Percentiles rank a stretch among this genome's conserved stretches.
phyloP scores from a whole-genome alignment of 768 basidiomycete species.

The Leccinum variicolor region DNA sequence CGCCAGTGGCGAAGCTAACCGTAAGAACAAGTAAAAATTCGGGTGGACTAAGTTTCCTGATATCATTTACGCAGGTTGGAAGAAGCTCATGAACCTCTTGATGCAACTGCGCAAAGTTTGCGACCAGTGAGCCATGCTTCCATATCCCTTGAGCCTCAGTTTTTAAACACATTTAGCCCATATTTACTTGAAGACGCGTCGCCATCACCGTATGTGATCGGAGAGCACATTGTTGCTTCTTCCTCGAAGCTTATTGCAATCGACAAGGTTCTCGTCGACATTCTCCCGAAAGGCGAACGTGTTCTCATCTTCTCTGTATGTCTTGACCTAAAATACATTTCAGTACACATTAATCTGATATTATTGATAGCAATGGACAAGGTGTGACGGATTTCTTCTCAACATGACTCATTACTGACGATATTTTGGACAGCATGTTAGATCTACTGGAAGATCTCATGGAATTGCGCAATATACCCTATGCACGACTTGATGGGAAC shows the following conservation, averaged over 20 bases:
- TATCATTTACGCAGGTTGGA: slow-evolving; percentile 41
- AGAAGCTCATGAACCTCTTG: slow-evolving; percentile 61
- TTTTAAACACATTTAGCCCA: slow-evolving; percentile 36
- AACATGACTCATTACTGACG: not conserved
- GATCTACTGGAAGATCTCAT: slow-evolving; percentile 69
- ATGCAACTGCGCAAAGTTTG: slow-evolving; percentile 71
- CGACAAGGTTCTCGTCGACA: slow-evolving; percentile 55
- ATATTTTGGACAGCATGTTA: slow-evolving; percentile 48
- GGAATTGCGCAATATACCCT: slow-evolving; percentile 53
- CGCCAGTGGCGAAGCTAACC: slow-evolving; percentile 28
- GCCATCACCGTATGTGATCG: slow-evolving; percentile 47
- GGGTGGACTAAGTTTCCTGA: not conserved
- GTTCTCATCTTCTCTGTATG: slow-evolving; percentile 68
- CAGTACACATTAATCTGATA: slow-evolving; percentile 3
- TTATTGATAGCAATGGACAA: slow-evolving; percentile 54
- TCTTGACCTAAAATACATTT: not conserved
- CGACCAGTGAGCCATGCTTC: slow-evolving; percentile 48
- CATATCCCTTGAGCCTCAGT: not conserved
- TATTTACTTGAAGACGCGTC: slow-evolving; percentile 49
- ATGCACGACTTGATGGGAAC: slow-evolving; percentile 58
- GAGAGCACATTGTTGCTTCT: slow-evolving; percentile 53
- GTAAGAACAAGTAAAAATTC: slow-evolving; percentile 16
- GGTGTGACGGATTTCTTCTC: slow-evolving; percentile 25
- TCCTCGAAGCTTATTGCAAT: slow-evolving; percentile 55
- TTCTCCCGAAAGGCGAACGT: slow-evolving; percentile 56